These are phyloP conservation scores for Skeletonema potamos DNA, from an alignment of 108 stramenopile genomes.

Conservation along the genomic window DNA sequence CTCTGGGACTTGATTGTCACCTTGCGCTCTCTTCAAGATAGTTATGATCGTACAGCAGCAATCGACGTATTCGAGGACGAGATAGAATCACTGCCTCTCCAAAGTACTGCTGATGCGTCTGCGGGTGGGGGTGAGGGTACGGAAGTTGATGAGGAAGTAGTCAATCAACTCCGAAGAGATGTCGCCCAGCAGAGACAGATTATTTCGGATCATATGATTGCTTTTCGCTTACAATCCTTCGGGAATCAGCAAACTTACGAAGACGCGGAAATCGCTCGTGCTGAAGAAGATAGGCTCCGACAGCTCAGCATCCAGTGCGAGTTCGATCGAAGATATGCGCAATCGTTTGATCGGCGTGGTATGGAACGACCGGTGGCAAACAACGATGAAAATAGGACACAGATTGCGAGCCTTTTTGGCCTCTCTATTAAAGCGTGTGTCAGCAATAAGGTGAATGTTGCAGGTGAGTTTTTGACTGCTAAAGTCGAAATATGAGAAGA, in stretches of 20 bases:
- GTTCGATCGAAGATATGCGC: constrained; percentile 36
- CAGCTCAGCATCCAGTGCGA: constrained; percentile 29
- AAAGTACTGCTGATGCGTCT: constrained; percentile 4
- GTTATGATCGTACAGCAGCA: constrained; percentile 26
- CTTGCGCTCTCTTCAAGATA: constrained; percentile 25
- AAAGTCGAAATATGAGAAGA: no score
- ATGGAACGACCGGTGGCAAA: constrained; percentile 19
- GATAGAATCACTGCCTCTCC: constrained; percentile 24
- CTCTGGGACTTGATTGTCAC: constrained; percentile 49
- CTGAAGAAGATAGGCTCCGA: constrained; percentile 45
- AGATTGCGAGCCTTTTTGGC: constrained; percentile 37
- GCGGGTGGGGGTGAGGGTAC: background rate
- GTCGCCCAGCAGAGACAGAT: constrained; percentile 26
- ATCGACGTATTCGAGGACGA: constrained; percentile 42
- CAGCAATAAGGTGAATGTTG: constrained; percentile 41
- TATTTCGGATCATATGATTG: constrained; percentile 40
- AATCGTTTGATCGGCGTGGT: constrained; percentile 19
- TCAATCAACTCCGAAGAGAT: constrained; percentile 11
- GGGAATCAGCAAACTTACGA: constrained; percentile 31
- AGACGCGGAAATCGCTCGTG: constrained; percentile 46
- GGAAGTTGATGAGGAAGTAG: constrained; percentile 1
- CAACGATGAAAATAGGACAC: constrained; percentile 1
- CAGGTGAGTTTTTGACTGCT: constrained; percentile 20
- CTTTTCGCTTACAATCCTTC: constrained; percentile 24
- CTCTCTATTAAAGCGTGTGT: constrained; percentile 34